phyloP scores from a whole-genome alignment of 371 early-diverging fungal species.

The Dinochytrium kinnereticum region DNA sequence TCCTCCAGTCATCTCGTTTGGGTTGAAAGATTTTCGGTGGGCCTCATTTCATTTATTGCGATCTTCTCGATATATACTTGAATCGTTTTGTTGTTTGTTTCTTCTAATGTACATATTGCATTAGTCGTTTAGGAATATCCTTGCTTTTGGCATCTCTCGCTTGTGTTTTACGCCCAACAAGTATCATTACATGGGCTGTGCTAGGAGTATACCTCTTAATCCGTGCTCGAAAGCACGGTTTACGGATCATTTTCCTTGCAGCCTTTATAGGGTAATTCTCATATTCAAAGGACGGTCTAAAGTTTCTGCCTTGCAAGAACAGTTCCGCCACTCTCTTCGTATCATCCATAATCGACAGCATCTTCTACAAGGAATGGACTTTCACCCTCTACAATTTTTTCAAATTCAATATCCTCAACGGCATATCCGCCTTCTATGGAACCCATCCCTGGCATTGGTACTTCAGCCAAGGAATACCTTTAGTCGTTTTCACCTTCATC shows the following conservation, averaged over 20 bases:
- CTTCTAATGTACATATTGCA: no score
- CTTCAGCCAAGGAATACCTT: conserved; percentile 78
- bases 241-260: not conserved
- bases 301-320: no score
- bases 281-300: not conserved
- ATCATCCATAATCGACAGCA: conserved; percentile 58
- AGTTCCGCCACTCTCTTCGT: conserved; percentile 17
- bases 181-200: conserved; percentile 80
- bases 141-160: conserved; percentile 73
- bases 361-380: conserved; percentile 64
- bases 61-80: no score
- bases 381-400: conserved; percentile 82
- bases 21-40: no score
- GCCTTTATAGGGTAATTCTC: conserved; percentile 18
- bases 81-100: not conserved
- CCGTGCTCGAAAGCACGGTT: not conserved
- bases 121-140: conserved; percentile 49
- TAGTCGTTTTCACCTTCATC: conserved; percentile 73
- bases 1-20: no score
- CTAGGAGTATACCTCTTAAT: conserved; percentile 54
- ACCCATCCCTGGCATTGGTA: conserved; percentile 91
- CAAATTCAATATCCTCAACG: conserved; percentile 73
- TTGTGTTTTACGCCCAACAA: conserved; percentile 86
- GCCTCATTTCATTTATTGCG: no score
- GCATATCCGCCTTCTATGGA: conserved; percentile 87